These are phyloP conservation scores for Tuber aestivum DNA, from an alignment of 495 filamentous ascomycete genomes.

Conservation along the genomic window DNA sequence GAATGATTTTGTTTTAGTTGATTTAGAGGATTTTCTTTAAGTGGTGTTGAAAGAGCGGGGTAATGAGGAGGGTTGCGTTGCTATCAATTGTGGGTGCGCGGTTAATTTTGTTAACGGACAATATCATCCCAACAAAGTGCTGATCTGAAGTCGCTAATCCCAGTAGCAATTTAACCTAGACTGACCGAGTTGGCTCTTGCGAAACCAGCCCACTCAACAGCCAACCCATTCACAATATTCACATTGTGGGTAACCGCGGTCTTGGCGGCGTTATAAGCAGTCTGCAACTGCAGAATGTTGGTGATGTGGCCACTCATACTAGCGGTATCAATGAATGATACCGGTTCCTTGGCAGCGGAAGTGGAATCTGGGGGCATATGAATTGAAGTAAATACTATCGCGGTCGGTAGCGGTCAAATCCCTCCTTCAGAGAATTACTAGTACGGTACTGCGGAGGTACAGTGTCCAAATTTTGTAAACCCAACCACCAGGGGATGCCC, in stretches of 20 bases:
- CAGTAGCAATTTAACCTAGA: slow-evolving; percentile 82
- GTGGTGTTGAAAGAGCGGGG: too few relatives aligned
- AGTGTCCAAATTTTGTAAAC: too few relatives aligned
- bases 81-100: too few relatives aligned
- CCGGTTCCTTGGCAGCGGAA: slow-evolving; percentile 54
- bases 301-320: slow-evolving; percentile 60
- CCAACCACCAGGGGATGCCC: too few relatives aligned
- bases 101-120: too few relatives aligned
- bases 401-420: slow-evolving; percentile 60
- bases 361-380: slow-evolving; percentile 67
- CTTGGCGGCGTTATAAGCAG: slow-evolving; percentile 84
- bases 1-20: too few relatives aligned
- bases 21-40: too few relatives aligned
- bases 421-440: too few relatives aligned
- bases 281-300: slow-evolving; percentile 81
- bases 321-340: slow-evolving; percentile 41
- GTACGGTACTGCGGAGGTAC: too few relatives aligned
- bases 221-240: slow-evolving; percentile 68
- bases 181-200: slow-evolving; percentile 77
- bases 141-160: slow-evolving; percentile 76
- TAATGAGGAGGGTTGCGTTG: too few relatives aligned
- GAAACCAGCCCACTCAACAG: slow-evolving; percentile 81
- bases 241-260: slow-evolving; percentile 71
- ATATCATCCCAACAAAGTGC: too few relatives aligned
- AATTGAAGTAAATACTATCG: slow-evolving; percentile 77